phyloP scores from a whole-genome alignment of 371 early-diverging fungal genomes.

The Syncephalastrum sp. region DNA sequence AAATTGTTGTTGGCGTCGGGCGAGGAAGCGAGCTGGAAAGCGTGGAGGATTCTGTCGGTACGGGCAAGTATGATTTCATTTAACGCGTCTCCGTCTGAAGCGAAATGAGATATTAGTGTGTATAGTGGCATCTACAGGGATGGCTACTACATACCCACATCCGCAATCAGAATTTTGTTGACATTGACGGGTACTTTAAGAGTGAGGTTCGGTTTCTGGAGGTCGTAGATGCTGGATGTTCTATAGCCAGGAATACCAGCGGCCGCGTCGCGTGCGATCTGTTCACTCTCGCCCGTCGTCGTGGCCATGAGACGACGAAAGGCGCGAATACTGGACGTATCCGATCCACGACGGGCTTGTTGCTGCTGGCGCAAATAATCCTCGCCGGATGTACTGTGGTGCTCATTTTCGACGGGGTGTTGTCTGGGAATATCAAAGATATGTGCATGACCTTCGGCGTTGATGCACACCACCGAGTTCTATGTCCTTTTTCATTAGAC shows the following conservation, averaged over 20 bases:
- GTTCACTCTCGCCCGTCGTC: constrained; percentile 4
- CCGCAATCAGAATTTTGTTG: constrained; percentile 73
- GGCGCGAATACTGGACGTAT: constrained; percentile 39
- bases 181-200: constrained; percentile 80
- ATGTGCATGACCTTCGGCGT: constrained; percentile 68
- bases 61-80: constrained; percentile 79
- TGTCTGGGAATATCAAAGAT: constrained; percentile 57
- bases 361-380: constrained; percentile 28
- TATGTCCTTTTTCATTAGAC: constrained; percentile 3
- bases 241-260: not conserved
- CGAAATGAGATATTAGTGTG: not conserved
- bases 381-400: constrained; percentile 31
- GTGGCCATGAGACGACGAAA: constrained; percentile 34
- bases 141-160: constrained; percentile 49
- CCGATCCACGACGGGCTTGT: constrained; percentile 40
- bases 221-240: constrained; percentile 23
- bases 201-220: constrained; percentile 65
- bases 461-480: constrained; percentile 66
- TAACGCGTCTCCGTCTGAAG: constrained; percentile 65
- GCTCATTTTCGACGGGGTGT: constrained; percentile 12
- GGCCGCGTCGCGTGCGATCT: not conserved
- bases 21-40: constrained; percentile 45
- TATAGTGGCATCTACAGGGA: no score
- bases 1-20: constrained; percentile 9
- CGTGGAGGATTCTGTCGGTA: constrained; percentile 80